Conservation (phyloP, 768 basidiomycete genomes). For the Termitomyces sp. region DNA sequence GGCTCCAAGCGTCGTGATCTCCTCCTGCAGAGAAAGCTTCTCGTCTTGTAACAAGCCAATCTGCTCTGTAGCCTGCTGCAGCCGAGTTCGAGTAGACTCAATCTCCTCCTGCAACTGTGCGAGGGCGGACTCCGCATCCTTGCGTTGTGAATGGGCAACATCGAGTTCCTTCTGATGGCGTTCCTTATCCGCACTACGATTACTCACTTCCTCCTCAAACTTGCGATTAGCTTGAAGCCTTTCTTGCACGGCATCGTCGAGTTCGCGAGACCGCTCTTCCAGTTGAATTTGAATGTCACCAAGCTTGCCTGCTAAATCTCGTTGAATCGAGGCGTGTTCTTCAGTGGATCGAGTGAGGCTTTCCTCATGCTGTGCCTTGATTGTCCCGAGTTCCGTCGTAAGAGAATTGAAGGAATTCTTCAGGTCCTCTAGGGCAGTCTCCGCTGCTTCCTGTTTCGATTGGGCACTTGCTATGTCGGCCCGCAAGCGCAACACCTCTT, state of each 20-base stretch:
- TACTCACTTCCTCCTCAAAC: conserved; percentile 33
- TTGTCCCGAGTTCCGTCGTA: conserved; percentile 15
- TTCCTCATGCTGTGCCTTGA: conserved; percentile 24
- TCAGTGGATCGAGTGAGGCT: conserved; percentile 24
- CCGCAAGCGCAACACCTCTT: conserved; percentile 9
- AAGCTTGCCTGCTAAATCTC: conserved; percentile 29
- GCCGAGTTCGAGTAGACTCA: conserved; percentile 26
- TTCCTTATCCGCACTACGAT: conserved; percentile 26
- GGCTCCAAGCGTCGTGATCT: conserved; percentile 55
- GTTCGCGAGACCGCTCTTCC: conserved; percentile 28
- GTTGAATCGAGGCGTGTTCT: conserved; percentile 18
- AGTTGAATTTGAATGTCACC: conserved; percentile 28
- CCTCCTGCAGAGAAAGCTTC: conserved; percentile 44
- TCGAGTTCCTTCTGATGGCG: conserved; percentile 26
- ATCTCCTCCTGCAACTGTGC: conserved; percentile 32
- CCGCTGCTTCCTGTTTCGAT: conserved; percentile 4
- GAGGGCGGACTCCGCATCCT: conserved; percentile 26
- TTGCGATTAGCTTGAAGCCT: conserved; percentile 30
- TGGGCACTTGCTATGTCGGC: conserved; percentile 6
- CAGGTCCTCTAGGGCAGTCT: conserved; percentile 15
- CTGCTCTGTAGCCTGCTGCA: conserved; percentile 34
- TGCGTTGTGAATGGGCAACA: conserved; percentile 19
- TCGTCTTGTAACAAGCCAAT: conserved; percentile 41
- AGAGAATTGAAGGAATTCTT: conserved; percentile 9
- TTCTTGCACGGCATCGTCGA: conserved; percentile 33